These are phyloP conservation scores for Planoprotostelium fungivorum DNA, from an alignment of 78 protist species.

Conservation along the genomic window DNA sequence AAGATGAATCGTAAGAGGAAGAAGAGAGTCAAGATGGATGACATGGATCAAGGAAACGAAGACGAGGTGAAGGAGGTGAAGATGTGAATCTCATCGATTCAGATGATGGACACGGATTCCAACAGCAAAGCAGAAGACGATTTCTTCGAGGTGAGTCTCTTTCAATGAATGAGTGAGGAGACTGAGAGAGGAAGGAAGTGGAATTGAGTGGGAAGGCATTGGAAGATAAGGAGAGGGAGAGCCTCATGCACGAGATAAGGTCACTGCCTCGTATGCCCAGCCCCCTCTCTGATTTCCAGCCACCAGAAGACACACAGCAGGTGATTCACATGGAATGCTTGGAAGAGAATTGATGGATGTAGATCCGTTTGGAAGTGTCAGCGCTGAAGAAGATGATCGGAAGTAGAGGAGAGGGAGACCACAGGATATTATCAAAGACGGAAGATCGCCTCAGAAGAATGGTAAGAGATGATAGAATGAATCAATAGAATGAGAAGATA, in stretches of 20 bases:
- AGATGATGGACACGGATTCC: background rate
- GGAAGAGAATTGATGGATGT: too few relatives aligned
- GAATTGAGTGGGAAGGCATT: too few relatives aligned
- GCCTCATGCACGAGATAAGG: background rate
- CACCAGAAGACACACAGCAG: background rate
- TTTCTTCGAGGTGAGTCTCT: too few relatives aligned
- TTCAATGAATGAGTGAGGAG: too few relatives aligned
- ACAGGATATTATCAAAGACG: background rate
- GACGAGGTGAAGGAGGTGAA: background rate
- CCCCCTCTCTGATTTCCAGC: background rate
- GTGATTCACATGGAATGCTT: background rate
- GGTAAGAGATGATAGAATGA: background rate
- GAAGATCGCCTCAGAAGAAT: background rate
- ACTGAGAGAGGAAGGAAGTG: too few relatives aligned
- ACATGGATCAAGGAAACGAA: background rate
- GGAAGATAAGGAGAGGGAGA: background rate
- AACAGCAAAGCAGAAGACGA: background rate
- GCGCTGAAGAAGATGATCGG: background rate
- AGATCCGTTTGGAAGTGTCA: background rate
- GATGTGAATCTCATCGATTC: background rate
- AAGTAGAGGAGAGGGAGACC: background rate
- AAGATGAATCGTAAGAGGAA: background rate
- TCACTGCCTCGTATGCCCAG: background rate
- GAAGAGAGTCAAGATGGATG: background rate
- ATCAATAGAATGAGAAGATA: background rate